Evolutionary conservation across 1,284 basidiomycete genomes (phyloP), one percentile per base, ranked within the genome.

Genomic region (Pseudozyma flocculosa): DNA sequence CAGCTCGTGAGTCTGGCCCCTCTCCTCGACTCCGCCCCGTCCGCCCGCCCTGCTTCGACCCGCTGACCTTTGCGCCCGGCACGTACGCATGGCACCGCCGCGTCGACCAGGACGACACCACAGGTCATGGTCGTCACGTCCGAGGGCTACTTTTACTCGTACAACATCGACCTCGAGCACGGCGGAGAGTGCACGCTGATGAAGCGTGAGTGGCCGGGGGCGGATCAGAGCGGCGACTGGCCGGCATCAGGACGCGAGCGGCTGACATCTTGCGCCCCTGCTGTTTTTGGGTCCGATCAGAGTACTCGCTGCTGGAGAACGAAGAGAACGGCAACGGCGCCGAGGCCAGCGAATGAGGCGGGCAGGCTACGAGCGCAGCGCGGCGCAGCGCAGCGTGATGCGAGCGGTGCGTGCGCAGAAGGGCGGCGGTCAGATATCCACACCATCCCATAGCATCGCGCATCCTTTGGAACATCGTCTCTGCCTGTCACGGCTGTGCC

Each of bases 121-220:
- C 92, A 97, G 63, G 89, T 97, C 5, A 95, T 97, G 90, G 92
- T 97, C 13, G 86, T 96, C 46, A 92, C 92, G 0, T 90, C 90
- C 0, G 92, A 97, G 63, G 94, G 94, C 0, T 88, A 91, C 69
- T 95, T 96, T 78, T 96, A 97, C 76, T 87, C 88, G 9, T 98
- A 98, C 79, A 89, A 85, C 72, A 94, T 99, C 72, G 94, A 99
- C 79, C 81, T 98, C 49, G 93, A 98, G 79, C 87, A 88, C 48
- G 95, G 95, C 11, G 95, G 94, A 3, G 94, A 98, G 78, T 97
- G 95, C 72, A 84, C 88, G 9, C 79, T 99, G 67, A 88, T 91
- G 83, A 95, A 95, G 81, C 92, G 50, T 53, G 44, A 46, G 50
- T 52, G 32, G 32, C 10, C 17, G 32, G n/a, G n/a, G n/a, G n/a